Percentiles rank a stretch among this genome's conserved stretches.
Evolutionary conservation across 1,284 basidiomycete species (phyloP).

Genomic region (Bjerkandera adusta): DNA sequence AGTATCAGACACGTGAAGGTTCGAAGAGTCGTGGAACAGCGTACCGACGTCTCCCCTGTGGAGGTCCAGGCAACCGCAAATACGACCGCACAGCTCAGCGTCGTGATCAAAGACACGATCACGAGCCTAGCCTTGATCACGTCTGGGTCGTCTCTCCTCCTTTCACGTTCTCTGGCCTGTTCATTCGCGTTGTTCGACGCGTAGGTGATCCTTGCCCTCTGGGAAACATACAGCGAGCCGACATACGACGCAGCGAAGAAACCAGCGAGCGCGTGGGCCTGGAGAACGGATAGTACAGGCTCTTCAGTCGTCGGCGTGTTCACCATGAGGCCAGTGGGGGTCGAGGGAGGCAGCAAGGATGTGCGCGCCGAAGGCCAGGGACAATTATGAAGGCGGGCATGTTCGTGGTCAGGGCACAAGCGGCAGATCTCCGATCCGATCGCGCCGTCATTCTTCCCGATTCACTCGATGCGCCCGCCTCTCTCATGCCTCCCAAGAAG

Average conservation of each 20-base stretch:
- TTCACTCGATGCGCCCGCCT: neutral
- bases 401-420: constrained; percentile 1
- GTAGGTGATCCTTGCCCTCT: constrained; percentile 27
- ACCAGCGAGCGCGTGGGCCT: constrained; percentile 27
- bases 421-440: constrained; percentile 7
- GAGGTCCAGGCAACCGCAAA: constrained; percentile 29
- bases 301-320: neutral
- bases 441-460: neutral
- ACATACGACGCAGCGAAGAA: constrained; percentile 31
- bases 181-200: constrained; percentile 10
- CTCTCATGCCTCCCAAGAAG: neutral
- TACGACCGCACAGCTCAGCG: constrained; percentile 47
- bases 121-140: constrained; percentile 69
- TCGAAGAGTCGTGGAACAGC: no score
- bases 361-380: neutral
- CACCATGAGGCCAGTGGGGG: neutral
- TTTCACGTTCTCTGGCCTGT: constrained; percentile 17
- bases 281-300: constrained; percentile 18
- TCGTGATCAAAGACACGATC: constrained; percentile 57
- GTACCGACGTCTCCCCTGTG: no score
- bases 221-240: constrained; percentile 30
- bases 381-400: neutral
- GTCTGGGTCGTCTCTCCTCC: constrained; percentile 62
- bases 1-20: no score
- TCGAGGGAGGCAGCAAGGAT: neutral